A percentile compares a stretch with the other conserved stretches of the same genome.
Conservation (phyloP, 176 grass and related monocot genomes). For the Metroxylon sagu region DNA sequence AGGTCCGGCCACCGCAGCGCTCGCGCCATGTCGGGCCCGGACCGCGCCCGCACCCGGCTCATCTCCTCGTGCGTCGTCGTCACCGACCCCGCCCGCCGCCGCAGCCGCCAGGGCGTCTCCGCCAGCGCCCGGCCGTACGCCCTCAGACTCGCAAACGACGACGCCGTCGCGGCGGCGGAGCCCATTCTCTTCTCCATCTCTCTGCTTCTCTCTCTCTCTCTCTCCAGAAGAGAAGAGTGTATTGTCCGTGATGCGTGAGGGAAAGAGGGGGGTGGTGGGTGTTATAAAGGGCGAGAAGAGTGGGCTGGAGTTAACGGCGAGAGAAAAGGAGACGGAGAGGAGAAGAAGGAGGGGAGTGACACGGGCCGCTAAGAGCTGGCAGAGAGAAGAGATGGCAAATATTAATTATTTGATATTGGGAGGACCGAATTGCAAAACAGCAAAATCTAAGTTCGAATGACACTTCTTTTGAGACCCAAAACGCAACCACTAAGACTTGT, state of each 20-base stretch:
- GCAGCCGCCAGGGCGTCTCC: constrained; percentile 52
- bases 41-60: constrained; percentile 66
- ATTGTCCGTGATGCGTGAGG: neutral
- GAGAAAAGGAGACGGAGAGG: too few relatives aligned
- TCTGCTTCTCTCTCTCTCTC: neutral
- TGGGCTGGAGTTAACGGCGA: too few relatives aligned
- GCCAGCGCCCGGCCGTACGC: constrained; percentile 46
- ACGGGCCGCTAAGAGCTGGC: too few relatives aligned
- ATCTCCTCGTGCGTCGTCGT: constrained; percentile 82
- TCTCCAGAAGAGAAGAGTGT: constrained; percentile 4
- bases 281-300: constrained; percentile 24
- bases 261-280: neutral
- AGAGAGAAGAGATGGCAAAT: too few relatives aligned
- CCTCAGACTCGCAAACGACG: constrained; percentile 50
- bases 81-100: constrained; percentile 51
- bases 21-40: constrained; percentile 57
- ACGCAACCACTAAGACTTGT: too few relatives aligned
- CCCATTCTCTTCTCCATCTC: neutral
- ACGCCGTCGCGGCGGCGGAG: neutral
- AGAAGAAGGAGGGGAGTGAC: too few relatives aligned
- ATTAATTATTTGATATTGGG: too few relatives aligned
- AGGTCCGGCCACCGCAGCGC: constrained; percentile 85
- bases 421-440: too few relatives aligned
- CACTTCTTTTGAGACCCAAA: too few relatives aligned
- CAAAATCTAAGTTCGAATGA: too few relatives aligned